Evolutionary conservation across 306 rosid genomes (phyloP).

Genomic region (Cicer yamashitae): DNA sequence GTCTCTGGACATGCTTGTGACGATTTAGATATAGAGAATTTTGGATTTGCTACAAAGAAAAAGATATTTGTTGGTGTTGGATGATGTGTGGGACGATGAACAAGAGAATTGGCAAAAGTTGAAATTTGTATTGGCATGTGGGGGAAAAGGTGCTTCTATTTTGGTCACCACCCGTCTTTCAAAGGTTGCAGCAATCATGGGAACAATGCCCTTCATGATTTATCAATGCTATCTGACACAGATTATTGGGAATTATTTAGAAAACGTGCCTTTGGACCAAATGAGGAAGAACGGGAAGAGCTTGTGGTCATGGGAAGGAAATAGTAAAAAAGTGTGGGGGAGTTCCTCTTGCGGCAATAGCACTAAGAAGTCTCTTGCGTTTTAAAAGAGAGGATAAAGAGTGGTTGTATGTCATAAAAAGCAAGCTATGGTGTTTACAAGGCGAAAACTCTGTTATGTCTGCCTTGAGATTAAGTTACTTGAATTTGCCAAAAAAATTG

Average conservation of each 20-base stretch:
- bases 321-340: no score
- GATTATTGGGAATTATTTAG: conserved; percentile 27
- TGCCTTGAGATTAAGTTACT: conserved; percentile 8
- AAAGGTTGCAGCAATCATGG: neutral
- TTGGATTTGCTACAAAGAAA: neutral
- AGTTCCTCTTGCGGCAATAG: conserved; percentile 22
- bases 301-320: conserved; percentile 22
- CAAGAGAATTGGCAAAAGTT: neutral
- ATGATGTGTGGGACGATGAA: conserved; percentile 40
- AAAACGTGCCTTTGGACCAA: conserved; percentile 14
- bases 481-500: neutral
- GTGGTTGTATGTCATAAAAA: conserved; percentile 21
- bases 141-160: neutral
- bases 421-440: conserved; percentile 31
- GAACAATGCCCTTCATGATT: neutral
- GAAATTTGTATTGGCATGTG: neutral
- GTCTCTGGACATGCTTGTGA: neutral
- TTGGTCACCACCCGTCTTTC: neutral
- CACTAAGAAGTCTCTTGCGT: neutral
- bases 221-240: conserved; percentile 3
- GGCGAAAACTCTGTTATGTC: conserved; percentile 5
- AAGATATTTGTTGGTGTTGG: conserved; percentile 47
- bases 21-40: neutral
- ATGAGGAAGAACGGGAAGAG: neutral
- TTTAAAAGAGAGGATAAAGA: conserved; percentile 15